These are phyloP conservation scores for Aspergillus bridgeri DNA, from an alignment of 495 filamentous ascomycete genomes.

Conservation along the genomic window DNA sequence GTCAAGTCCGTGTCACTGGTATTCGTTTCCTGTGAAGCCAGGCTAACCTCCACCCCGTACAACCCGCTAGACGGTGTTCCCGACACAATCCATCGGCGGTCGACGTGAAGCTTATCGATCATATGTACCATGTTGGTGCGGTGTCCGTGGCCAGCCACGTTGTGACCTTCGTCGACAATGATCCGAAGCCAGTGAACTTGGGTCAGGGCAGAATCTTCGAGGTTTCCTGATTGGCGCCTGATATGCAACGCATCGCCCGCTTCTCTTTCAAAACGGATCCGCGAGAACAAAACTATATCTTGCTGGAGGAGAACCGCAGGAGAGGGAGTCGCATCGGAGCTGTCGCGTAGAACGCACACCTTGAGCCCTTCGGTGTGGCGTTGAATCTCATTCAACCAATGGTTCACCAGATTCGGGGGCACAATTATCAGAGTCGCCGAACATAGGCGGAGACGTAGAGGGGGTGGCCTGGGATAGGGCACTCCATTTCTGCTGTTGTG, in stretches of 20 bases:
- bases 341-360: conserved; percentile 53
- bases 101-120: conserved; percentile 63
- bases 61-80: conserved; percentile 85
- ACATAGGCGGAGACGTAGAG: conserved; percentile 58
- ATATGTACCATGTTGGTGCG: conserved; percentile 64
- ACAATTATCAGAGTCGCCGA: conserved; percentile 59
- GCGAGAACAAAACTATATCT: conserved; percentile 79
- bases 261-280: conserved; percentile 66
- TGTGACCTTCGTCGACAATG: conserved; percentile 91
- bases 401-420: conserved; percentile 49
- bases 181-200: conserved; percentile 77
- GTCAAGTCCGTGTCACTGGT: conserved; percentile 35
- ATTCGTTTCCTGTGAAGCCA: conserved; percentile 47
- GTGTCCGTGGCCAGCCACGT: conserved; percentile 57
- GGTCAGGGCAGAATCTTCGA: conserved; percentile 57
- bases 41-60: conserved; percentile 66
- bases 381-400: conserved; percentile 57
- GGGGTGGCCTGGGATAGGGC: conserved; percentile 35
- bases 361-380: conserved; percentile 70
- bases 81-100: conserved; percentile 84
- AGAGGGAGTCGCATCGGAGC: conserved; percentile 55
- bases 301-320: conserved; percentile 58
- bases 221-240: conserved; percentile 30
- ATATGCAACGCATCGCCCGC: conserved; percentile 32
- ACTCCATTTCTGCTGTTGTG: conserved; percentile 40